phyloP scores from a whole-genome alignment of 495 filamentous ascomycete species.

The Baudoinia panamericana region DNA sequence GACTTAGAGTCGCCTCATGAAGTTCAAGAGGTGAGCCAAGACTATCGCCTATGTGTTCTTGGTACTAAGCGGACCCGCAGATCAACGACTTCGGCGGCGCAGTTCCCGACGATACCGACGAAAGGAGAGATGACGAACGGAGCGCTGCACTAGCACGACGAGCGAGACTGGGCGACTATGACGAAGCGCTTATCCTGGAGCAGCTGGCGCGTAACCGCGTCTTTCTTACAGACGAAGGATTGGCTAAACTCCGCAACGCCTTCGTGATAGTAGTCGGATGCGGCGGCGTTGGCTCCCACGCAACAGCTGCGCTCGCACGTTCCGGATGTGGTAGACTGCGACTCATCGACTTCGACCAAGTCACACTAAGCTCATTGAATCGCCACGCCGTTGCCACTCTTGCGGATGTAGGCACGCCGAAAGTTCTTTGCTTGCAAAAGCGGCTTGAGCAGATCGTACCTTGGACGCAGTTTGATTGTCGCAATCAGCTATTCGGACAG shows the following conservation, averaged over 20 bases:
- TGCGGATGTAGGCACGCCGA: constrained; percentile 87
- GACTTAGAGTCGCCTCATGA: constrained; percentile 26
- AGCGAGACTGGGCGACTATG: constrained; percentile 78
- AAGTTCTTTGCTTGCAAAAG: constrained; percentile 70
- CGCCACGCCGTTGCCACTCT: constrained; percentile 88
- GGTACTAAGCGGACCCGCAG: constrained; percentile 30
- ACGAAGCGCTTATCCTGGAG: constrained; percentile 88
- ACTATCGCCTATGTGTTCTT: too few relatives aligned
- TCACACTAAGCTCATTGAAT: constrained; percentile 84
- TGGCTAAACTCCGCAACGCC: constrained; percentile 61
- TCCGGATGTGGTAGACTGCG: constrained; percentile 79
- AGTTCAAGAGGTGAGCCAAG: constrained; percentile 21
- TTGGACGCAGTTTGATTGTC: constrained; percentile 81
- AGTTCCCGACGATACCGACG: constrained; percentile 37
- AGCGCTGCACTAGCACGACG: constrained; percentile 62
- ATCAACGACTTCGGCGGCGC: constrained; percentile 63
- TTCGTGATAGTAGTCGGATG: constrained; percentile 86
- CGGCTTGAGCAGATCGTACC: constrained; percentile 74
- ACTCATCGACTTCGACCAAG: constrained; percentile 96
- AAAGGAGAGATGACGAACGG: constrained; percentile 60
- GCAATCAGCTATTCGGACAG: constrained; percentile 70
- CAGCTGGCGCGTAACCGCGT: constrained; percentile 90
- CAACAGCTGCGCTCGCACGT: constrained; percentile 69
- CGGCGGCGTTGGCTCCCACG: constrained; percentile 90
- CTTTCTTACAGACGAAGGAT: constrained; percentile 73